These are phyloP conservation scores for Globisporangium nunn DNA, from an alignment of 352 stramenopile genomes.

Conservation along the genomic window DNA sequence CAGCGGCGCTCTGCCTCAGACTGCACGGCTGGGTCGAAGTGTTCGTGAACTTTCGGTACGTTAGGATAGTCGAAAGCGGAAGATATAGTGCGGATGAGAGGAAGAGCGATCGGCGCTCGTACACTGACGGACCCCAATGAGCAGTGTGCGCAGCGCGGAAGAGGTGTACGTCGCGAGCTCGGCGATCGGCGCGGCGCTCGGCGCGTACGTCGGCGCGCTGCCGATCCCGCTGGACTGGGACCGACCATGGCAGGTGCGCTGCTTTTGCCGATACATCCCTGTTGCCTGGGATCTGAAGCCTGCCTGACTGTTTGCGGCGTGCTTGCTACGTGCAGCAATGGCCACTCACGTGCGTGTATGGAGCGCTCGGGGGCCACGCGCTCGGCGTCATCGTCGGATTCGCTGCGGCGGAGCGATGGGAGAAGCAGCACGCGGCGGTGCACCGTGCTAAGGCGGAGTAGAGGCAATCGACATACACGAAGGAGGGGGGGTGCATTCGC, in stretches of 20 bases:
- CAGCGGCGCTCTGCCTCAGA: constrained; percentile 33
- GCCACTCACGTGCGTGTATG: constrained; percentile 80
- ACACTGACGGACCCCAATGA: not conserved
- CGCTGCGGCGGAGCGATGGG: not conserved
- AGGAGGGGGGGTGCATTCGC: not conserved
- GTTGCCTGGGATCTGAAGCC: no score
- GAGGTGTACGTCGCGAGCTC: constrained; percentile 50
- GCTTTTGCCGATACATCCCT: no score
- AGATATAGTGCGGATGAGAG: not conserved
- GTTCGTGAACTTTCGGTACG: constrained; percentile 44
- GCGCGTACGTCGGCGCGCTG: constrained; percentile 65
- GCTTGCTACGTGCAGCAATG: constrained; percentile 49
- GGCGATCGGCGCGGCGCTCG: constrained; percentile 47
- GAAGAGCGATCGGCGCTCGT: not conserved
- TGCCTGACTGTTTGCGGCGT: not conserved
- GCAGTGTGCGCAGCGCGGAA: constrained; percentile 28
- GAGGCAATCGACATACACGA: not conserved
- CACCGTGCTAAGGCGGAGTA: not conserved
- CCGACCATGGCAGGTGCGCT: constrained; percentile 77
- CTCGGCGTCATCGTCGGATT: constrained; percentile 26
- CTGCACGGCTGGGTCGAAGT: constrained; percentile 42
- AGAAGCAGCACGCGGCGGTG: not conserved
- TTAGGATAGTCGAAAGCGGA: not conserved
- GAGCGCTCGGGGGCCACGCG: constrained; percentile 38
- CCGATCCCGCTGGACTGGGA: constrained; percentile 85